Evolutionary conservation across 2,329 filamentous ascomycete species (phyloP).

Genomic region (Endoconidiophora laricicola): DNA sequence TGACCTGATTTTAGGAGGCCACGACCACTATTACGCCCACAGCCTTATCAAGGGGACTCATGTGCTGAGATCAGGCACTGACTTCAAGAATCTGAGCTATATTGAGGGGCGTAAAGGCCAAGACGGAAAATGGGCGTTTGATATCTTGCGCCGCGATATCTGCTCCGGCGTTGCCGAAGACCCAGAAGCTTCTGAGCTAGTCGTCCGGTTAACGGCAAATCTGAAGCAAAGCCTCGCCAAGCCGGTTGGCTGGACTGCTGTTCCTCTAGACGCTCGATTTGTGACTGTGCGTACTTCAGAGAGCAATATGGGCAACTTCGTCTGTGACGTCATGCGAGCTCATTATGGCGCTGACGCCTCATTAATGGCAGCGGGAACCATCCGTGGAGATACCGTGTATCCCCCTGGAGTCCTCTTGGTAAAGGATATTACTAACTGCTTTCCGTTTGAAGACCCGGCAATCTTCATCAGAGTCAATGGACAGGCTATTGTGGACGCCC

Average conservation of each 20-base stretch:
- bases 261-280: conserved; percentile 73
- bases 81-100: conserved; percentile 87
- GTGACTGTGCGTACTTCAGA: conserved; percentile 61
- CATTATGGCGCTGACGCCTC: conserved; percentile 69
- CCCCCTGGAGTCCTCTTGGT: conserved; percentile 61
- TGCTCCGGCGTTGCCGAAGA: conserved; percentile 41
- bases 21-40: conserved; percentile 81
- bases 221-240: conserved; percentile 65
- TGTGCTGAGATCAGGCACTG: conserved; percentile 70
- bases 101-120: conserved; percentile 48
- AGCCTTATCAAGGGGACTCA: conserved; percentile 62
- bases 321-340: conserved; percentile 77
- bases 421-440: conserved; percentile 75
- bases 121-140: conserved; percentile 51
- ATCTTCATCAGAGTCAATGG: conserved; percentile 60
- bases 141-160: conserved; percentile 59
- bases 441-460: conserved; percentile 83
- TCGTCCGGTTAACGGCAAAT: conserved; percentile 45
- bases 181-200: conserved; percentile 16
- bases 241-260: conserved; percentile 66
- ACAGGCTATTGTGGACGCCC: conserved; percentile 54
- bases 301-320: conserved; percentile 78
- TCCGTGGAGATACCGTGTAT: conserved; percentile 78
- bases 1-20: conserved; percentile 74
- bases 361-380: conserved; percentile 72